Conservation (phyloP, 495 filamentous ascomycete species). For the Astrothelium subdiscretum region DNA sequence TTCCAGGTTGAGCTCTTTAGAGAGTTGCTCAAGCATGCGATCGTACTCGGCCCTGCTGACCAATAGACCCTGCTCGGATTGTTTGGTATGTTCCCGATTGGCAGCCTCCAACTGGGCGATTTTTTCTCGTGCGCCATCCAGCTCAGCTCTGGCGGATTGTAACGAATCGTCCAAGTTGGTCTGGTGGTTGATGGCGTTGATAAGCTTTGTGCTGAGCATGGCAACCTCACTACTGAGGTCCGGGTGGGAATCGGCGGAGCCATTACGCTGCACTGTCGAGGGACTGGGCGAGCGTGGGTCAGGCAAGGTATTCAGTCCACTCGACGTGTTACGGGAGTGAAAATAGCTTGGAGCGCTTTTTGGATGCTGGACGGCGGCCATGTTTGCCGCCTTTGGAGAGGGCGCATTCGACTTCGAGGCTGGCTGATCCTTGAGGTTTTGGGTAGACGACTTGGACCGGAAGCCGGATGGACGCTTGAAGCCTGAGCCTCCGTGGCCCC, state of each 20-base stretch:
- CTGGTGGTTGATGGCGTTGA: constrained; percentile 95
- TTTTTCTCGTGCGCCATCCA: constrained; percentile 60
- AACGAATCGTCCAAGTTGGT: constrained; percentile 84
- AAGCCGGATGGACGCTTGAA: constrained; percentile 4
- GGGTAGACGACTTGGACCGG: not conserved
- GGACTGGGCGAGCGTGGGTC: constrained; percentile 8
- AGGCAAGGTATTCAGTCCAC: constrained; percentile 3
- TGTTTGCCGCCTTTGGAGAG: constrained; percentile 1
- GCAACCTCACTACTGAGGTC: constrained; percentile 83
- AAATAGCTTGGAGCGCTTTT: constrained; percentile 3
- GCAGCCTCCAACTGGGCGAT: constrained; percentile 56
- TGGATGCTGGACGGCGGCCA: constrained; percentile 4
- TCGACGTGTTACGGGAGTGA: not conserved
- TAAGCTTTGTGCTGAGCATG: constrained; percentile 83
- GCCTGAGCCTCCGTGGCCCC: constrained; percentile 11
- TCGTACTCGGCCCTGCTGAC: constrained; percentile 58
- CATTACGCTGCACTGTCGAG: not conserved
- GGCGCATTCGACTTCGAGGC: not conserved
- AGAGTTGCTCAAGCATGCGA: constrained; percentile 57
- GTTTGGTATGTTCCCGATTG: constrained; percentile 56
- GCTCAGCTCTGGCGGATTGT: constrained; percentile 66
- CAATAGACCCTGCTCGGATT: constrained; percentile 59
- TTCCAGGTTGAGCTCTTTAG: constrained; percentile 54
- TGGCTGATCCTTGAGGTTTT: not conserved
- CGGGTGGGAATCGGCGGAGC: constrained; percentile 38